A percentile compares a stretch with the other conserved stretches of the same genome.
These are phyloP conservation scores for Huntiella omanensis DNA, from an alignment of 2,329 filamentous ascomycete genomes.

Conservation along the genomic window DNA sequence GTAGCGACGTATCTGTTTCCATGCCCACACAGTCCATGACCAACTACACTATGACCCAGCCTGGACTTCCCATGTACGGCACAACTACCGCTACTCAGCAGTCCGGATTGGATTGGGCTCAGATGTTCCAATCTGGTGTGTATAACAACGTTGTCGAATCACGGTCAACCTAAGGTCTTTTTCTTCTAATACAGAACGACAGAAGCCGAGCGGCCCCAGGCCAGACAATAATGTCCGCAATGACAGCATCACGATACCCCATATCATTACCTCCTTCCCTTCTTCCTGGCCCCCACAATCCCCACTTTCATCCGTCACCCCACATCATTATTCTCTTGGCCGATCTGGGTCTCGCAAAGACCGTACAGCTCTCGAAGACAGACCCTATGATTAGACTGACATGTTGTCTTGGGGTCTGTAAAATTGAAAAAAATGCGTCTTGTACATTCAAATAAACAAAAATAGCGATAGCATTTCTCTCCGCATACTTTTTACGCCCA, in stretches of 20 bases:
- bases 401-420: too few relatives aligned
- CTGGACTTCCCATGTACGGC: slow-evolving; percentile 42
- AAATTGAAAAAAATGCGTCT: not conserved
- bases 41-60: slow-evolving; percentile 47
- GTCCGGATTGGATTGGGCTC: slow-evolving; percentile 53
- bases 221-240: slow-evolving; percentile 36
- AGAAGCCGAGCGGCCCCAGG: slow-evolving; percentile 52
- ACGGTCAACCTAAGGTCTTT: slow-evolving; percentile 25
- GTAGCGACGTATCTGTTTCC: slow-evolving; percentile 35
- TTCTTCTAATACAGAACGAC: slow-evolving; percentile 41
- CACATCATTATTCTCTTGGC: too few relatives aligned
- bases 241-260: slow-evolving; percentile 1
- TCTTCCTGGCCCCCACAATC: too few relatives aligned
- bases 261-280: too few relatives aligned
- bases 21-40: slow-evolving; percentile 49
- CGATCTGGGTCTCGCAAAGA: too few relatives aligned
- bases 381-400: too few relatives aligned
- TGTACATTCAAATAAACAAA: slow-evolving; percentile 3
- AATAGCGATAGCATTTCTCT: slow-evolving; percentile 28
- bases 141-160: slow-evolving; percentile 26
- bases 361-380: too few relatives aligned
- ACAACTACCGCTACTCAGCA: slow-evolving; percentile 40
- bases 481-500: slow-evolving; percentile 33
- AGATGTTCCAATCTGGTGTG: slow-evolving; percentile 59
- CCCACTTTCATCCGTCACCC: too few relatives aligned